Base-by-base conservation (phyloP, 495 filamentous ascomycete genomes). In the Pyrenula massariospora region DNA sequence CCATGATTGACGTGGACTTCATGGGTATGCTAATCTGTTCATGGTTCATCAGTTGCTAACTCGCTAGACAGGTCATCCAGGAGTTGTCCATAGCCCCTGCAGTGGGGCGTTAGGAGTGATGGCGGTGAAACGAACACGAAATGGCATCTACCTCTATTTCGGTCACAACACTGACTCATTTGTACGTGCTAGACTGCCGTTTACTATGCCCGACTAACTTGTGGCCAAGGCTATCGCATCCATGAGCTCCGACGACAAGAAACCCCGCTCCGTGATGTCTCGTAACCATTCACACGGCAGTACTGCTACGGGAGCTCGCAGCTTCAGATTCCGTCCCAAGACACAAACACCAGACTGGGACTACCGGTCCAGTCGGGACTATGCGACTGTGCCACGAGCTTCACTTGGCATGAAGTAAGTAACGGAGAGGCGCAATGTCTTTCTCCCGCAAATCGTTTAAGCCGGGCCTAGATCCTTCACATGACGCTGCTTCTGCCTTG, bases 91-190 rank as follows among this genome's bases (percentile, higher is more conserved):
- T 58, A 91, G 86, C 61, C 75, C 82, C 54, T 86, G 86, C 3
- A 69, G 77, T 12, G 89, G 85, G 3, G 88, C 88, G 19, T 87
- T 96, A 62, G 91, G 91, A 19, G 78, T 94, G 53, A 78, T 96
- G 74, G 78, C 81, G 5, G 85, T 92, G 53, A 95, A 95, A 71
- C 90, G 87, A 68, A 84, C 81, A 1, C 66, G 70, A 2, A 72
- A 78, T 23, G 89, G 88, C 1, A 77, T 86, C 25, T 87, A 79
- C 59, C 73, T 96, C 19, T 90, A 89, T 67, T 96, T 91, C 66
- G 89, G 83, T 1, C 91, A 96, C 69, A 96, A 94, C 65, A 95
- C 90, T 2, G 89, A 95, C 61, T 93, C 89, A 0, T 95, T 96
- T 64, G 76, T 82, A 62, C 70, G 77, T 68, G 20, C 11, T 15